phyloP scores from a whole-genome alignment of 2,329 filamentous ascomycete species.

The Aspergillus pseudoviridinutans region DNA sequence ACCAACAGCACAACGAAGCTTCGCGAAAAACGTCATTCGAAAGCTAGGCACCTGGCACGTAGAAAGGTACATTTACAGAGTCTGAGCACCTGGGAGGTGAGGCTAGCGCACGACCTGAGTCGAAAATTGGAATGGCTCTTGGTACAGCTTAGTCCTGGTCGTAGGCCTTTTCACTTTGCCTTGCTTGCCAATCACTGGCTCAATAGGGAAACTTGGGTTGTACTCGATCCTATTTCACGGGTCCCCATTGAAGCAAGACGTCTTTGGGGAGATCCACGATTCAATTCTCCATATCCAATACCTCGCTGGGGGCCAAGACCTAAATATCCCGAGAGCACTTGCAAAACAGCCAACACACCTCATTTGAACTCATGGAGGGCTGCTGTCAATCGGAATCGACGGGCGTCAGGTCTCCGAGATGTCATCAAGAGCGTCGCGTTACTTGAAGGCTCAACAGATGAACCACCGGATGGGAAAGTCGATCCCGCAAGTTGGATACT shows the following conservation, averaged over 20 bases:
- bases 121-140: constrained; percentile 38
- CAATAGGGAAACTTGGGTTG: constrained; percentile 38
- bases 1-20: not conserved
- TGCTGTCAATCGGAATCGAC: constrained; percentile 34
- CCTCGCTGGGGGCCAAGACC: constrained; percentile 15
- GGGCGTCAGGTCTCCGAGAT: constrained; percentile 25
- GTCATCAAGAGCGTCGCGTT: constrained; percentile 28
- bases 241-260: constrained; percentile 29
- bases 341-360: constrained; percentile 21
- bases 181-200: constrained; percentile 41
- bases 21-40: not conserved
- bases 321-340: constrained; percentile 23
- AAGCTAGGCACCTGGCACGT: not conserved
- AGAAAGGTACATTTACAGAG: constrained; percentile 1
- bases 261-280: constrained; percentile 33
- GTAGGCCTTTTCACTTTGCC: constrained; percentile 38
- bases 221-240: constrained; percentile 37
- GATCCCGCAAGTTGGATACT: constrained; percentile 41
- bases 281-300: constrained; percentile 27
- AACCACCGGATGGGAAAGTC: constrained; percentile 36
- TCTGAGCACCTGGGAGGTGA: constrained; percentile 35
- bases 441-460: constrained; percentile 35
- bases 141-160: constrained; percentile 36
- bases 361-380: constrained; percentile 38
- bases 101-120: constrained; percentile 31